These are phyloP conservation scores for Eragrostis nindensis DNA, from an alignment of 176 grass and related monocot genomes.

Conservation along the genomic window DNA sequence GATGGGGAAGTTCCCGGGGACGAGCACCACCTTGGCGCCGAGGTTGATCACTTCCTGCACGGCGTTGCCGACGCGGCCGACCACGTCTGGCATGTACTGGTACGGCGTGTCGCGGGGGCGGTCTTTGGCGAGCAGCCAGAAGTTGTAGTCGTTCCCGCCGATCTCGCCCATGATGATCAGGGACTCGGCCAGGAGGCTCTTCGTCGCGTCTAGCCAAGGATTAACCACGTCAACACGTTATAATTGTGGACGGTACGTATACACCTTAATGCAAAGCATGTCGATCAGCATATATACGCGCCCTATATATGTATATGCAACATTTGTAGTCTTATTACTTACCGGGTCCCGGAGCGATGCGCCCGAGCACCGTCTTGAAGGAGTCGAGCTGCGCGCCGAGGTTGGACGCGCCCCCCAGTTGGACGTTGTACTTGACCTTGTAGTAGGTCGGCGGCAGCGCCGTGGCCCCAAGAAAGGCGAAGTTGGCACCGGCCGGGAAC, in stretches of 20 bases:
- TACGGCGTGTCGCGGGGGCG: constrained; percentile 40
- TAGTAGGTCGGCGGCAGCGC: constrained; percentile 47
- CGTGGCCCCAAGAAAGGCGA: constrained; percentile 41
- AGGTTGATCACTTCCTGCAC: constrained; percentile 54
- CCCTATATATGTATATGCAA: background rate
- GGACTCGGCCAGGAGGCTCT: constrained; percentile 42
- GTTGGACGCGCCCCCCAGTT: background rate
- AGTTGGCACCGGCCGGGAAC: constrained; percentile 65
- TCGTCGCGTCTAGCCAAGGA: background rate
- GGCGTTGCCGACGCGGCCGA: constrained; percentile 34
- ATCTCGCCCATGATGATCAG: constrained; percentile 61
- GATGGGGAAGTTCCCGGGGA: constrained; percentile 56
- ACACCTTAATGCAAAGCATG: no score
- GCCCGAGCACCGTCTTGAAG: constrained; percentile 52
- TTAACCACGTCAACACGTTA: background rate
- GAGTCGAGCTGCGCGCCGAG: constrained; percentile 42
- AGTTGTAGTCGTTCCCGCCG: constrained; percentile 77
- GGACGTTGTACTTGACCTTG: background rate
- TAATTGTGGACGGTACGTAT: no score
- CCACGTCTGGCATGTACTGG: constrained; percentile 52
- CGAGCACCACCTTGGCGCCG: constrained; percentile 45
- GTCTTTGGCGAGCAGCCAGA: background rate
- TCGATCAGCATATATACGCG: no score
- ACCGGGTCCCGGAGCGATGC: constrained; percentile 47
- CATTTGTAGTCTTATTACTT: background rate